A percentile compares a stretch with the other conserved stretches of the same genome.
phyloP scores from a whole-genome alignment of 495 filamentous ascomycete species.

The Annulohypoxylon stygium region DNA sequence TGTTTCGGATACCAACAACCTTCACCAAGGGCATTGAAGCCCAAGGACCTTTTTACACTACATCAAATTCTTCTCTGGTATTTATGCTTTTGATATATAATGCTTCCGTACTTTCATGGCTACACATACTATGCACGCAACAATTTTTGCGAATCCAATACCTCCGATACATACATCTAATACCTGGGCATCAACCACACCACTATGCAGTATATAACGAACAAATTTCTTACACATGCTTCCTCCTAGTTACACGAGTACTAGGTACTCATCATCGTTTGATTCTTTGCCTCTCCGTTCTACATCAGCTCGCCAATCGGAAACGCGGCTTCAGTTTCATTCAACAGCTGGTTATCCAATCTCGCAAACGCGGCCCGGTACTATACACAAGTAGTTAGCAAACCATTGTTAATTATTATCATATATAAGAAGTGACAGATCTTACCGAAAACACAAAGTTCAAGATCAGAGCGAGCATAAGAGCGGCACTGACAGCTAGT shows the following conservation, averaged over 20 bases:
- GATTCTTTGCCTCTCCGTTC: conserved; percentile 1
- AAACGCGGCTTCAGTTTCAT: conserved; percentile 45
- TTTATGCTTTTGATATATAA: conserved; percentile 10
- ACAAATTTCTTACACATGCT: conserved; percentile 38
- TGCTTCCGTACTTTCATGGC: neutral
- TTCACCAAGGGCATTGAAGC: neutral
- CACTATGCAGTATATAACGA: conserved; percentile 25
- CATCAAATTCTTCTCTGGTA: conserved; percentile 18
- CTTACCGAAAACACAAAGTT: conserved; percentile 88
- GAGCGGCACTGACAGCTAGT: conserved; percentile 81
- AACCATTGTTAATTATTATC: conserved; percentile 6
- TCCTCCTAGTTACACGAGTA: neutral
- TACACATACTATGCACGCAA: conserved; percentile 18
- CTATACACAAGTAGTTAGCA: conserved; percentile 33
- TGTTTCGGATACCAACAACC: neutral
- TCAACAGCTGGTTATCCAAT: conserved; percentile 29
- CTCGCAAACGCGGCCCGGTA: conserved; percentile 51
- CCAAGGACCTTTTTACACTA: conserved; percentile 18
- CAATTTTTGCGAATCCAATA: conserved; percentile 23
- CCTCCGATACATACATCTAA: no score
- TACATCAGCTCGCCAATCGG: conserved; percentile 46
- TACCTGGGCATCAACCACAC: conserved; percentile 20
- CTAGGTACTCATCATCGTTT: neutral
- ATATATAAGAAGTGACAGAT: neutral
- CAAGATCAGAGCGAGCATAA: conserved; percentile 81